Evolutionary conservation across 202 grass and related monocot genomes (phyloP), one percentile per base, ranked within the genome.

Genomic region (Tripidium arundinaceum): DNA sequence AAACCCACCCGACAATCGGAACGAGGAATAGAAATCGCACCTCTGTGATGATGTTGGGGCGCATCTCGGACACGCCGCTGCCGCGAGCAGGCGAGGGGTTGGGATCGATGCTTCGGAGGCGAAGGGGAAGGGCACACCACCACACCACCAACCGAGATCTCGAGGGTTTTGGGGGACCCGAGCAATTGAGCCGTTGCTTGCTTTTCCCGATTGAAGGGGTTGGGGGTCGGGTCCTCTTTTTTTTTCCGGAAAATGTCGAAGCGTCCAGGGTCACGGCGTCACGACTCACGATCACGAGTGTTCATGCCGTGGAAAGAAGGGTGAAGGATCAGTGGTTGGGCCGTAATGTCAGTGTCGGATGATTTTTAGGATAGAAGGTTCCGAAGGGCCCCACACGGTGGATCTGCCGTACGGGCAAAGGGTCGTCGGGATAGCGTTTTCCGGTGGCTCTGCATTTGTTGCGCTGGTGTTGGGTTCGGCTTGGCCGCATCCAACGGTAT

Each of bases 31-130:
- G 47, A 80, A 78, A 74, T 82, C 86, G 69, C 65, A 98, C 96
- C 96, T 98, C 96, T 7, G 96, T 93, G 70, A 98, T 79, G 79
- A 95, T 83, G 84, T 95, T 98, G 45, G 92, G 83, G 50, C 96
- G 85, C 96, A 98, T 98, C 88, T 91, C 86, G 68, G 58, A 65
- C 22, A 46, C 74, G 21, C 62, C 31, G 57, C 63, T 38, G 66
- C 45, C 10, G 76, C 24, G 8, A n/a, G 36, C 13, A 25, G 1
- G 14, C 24, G 3, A 45, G 5, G 42, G 62, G 46, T 42, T 8
- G 7, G 60, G 77, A 85, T 70, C 42, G 84, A 87, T 55, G 72
- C 79, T 66, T 45, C 19, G 34, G 38, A 26, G 76, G 31, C 6
- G 64, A 28, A 39, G 70, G 75, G n/a, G 65, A 7, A 1, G 42